Conservation (phyloP, 805 yeast genomes). For the Limtongia smithiae region DNA sequence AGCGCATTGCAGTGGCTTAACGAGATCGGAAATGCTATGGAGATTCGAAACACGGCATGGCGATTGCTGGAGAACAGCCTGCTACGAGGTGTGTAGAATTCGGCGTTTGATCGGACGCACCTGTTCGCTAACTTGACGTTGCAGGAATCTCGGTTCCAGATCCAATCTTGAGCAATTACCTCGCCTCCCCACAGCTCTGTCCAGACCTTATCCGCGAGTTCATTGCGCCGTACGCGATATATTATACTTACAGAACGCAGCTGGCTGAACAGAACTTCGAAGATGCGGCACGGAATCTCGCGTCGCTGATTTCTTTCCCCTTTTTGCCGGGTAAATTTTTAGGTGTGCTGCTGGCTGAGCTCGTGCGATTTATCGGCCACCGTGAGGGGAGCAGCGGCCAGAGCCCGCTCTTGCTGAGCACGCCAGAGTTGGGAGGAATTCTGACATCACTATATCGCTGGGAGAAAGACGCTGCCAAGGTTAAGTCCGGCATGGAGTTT, state of each 20-base stretch:
- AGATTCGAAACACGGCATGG: constrained; percentile 32
- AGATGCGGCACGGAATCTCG: constrained; percentile 29
- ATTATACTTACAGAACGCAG: constrained; percentile 23
- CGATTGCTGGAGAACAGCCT: constrained; percentile 31
- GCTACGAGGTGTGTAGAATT: constrained; percentile 22
- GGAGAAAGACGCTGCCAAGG: constrained; percentile 21
- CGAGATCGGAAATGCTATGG: constrained; percentile 23
- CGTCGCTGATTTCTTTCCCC: constrained; percentile 33
- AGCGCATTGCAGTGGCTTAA: constrained; percentile 33
- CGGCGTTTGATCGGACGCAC: too few species aligned
- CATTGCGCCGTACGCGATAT: constrained; percentile 37
- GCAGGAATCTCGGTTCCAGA: constrained; percentile 19
- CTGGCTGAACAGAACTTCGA: constrained; percentile 9
- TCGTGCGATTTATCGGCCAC: constrained; percentile 11
- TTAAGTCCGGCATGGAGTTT: constrained; percentile 18
- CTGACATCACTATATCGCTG: constrained; percentile 31
- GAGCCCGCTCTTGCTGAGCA: constrained; percentile 24
- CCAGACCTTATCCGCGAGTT: constrained; percentile 32
- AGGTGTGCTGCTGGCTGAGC: constrained; percentile 16
- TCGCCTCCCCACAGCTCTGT: constrained; percentile 19
- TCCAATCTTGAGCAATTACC: constrained; percentile 6
- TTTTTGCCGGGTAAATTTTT: constrained; percentile 29
- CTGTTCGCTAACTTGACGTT: background rate
- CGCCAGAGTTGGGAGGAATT: constrained; percentile 22
- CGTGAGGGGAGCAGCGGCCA: background rate